Percentiles rank a stretch among this genome's conserved stretches.
These are phyloP conservation scores for Botrytis squamosa DNA, from an alignment of 2,329 filamentous ascomycete species.

Conservation along the genomic window DNA sequence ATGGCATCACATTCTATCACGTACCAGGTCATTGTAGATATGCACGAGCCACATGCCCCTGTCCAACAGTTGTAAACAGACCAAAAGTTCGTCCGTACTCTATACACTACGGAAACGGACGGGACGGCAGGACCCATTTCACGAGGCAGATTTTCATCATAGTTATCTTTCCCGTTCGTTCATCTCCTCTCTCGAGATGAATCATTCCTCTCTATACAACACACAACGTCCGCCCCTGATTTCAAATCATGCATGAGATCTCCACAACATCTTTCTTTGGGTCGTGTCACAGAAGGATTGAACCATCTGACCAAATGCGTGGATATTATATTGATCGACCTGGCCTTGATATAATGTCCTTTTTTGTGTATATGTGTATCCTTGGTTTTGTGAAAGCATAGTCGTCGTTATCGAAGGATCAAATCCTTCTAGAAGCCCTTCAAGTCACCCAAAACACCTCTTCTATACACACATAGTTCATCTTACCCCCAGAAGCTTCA, in stretches of 20 bases:
- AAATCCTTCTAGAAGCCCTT: constrained; percentile 13
- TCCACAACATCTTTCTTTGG: constrained; percentile 12
- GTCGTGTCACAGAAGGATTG: constrained; percentile 20
- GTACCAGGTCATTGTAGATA: neutral
- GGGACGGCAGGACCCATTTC: constrained; percentile 7
- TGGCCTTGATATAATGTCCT: neutral
- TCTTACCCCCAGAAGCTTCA: constrained; percentile 3
- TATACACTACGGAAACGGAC: neutral
- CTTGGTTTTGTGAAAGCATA: neutral
- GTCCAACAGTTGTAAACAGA: constrained; percentile 5
- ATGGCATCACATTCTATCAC: neutral
- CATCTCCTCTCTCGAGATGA: neutral
- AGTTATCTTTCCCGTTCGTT: neutral
- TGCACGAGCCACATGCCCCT: constrained; percentile 11
- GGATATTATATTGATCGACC: neutral
- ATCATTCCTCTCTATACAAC: neutral
- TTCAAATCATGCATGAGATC: constrained; percentile 8
- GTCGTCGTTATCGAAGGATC: constrained; percentile 1
- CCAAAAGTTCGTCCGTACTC: constrained; percentile 8
- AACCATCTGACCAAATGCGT: constrained; percentile 14
- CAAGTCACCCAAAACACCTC: neutral
- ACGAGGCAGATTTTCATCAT: neutral
- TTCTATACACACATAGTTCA: neutral
- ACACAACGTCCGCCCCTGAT: constrained; percentile 3
- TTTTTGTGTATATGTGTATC: neutral